Base-by-base conservation (phyloP, 2,329 filamentous ascomycete genomes). In the Fusarium burgessii region DNA sequence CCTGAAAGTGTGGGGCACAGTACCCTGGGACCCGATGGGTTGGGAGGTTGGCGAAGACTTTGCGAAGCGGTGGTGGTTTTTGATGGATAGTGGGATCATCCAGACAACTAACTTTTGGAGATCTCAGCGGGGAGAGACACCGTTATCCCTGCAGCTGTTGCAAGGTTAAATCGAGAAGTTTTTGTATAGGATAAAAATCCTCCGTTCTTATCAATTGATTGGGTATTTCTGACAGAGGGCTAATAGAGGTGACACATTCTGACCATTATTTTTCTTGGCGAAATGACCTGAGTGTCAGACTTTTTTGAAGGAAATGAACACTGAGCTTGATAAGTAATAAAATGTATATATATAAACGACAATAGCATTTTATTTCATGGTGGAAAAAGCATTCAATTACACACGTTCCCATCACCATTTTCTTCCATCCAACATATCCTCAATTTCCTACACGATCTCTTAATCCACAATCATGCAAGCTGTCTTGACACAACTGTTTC, bases 31-130 rank as follows among this genome's bases (percentile, higher is more conserved):
- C 78, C 66, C 80, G 79, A 69, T 80, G 80, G 66, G 86, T 72
- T 46, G 81, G 77, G 72, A 87, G 85, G 74, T 84, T 82, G 63
- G 79, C 79, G 73, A 80, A 78, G 2, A 75, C 72, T 54, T 84
- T 83, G 60, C 67, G 0, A 66, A 40, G 13, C 55, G 49, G 1
- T 70, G 58, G 70, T 73, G 70, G 70, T 73, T 73, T n/a, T 20
- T 73, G 40, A 33, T 73, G 32, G 70, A 73, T 40, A 51, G 43
- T 20, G 38, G 42, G 1, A 43, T 73, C 3, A 14, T 73, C 1
- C 35, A 41, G 9, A 61, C 59, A 13, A 68, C 63, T 11, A 69
- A 68, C 14, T 73, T 73, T n/a, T 73, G 64, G 67, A 56, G 68
- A 0, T 25, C 64, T 4, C 69, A 71, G 15, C 49, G 60, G 2